Evolutionary conservation across 78 protist genomes (phyloP).

Genomic region (Emiliania huxleyi): DNA sequence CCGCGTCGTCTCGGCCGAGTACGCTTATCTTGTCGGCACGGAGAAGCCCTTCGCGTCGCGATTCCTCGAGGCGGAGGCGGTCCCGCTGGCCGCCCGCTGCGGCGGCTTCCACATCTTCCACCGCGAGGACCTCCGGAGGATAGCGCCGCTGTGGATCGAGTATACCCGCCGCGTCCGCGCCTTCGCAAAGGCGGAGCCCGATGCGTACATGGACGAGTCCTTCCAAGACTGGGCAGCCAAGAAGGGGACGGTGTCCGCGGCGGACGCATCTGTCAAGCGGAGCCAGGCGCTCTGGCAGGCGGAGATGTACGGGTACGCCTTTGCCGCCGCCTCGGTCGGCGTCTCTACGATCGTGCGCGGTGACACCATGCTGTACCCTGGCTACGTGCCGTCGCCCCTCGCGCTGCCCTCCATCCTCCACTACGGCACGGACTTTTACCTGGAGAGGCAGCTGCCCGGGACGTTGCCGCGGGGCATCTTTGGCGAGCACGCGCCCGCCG

Average conservation of each 20-base stretch:
- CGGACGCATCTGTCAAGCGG: not conserved
- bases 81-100: not conserved
- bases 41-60: not conserved
- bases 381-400: not conserved
- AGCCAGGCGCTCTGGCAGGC: not conserved
- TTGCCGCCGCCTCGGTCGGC: not conserved
- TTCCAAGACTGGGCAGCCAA: not conserved
- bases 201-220: not conserved
- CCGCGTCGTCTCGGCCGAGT: not conserved
- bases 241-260: no score
- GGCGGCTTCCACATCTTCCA: conserved; percentile 8
- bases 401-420: not conserved
- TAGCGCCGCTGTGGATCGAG: not conserved
- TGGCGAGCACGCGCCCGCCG: no score
- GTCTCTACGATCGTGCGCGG: not conserved
- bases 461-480: no score
- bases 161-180: not conserved
- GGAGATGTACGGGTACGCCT: conserved; percentile 8
- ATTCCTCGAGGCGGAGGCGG: not conserved
- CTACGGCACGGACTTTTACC: not conserved
- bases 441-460: no score
- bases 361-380: not conserved
- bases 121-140: not conserved
- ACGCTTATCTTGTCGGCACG: not conserved
- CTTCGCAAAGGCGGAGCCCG: not conserved